Evolutionary conservation across 257 asterid species (phyloP).

Genomic region (Jacaranda mimosifolia): DNA sequence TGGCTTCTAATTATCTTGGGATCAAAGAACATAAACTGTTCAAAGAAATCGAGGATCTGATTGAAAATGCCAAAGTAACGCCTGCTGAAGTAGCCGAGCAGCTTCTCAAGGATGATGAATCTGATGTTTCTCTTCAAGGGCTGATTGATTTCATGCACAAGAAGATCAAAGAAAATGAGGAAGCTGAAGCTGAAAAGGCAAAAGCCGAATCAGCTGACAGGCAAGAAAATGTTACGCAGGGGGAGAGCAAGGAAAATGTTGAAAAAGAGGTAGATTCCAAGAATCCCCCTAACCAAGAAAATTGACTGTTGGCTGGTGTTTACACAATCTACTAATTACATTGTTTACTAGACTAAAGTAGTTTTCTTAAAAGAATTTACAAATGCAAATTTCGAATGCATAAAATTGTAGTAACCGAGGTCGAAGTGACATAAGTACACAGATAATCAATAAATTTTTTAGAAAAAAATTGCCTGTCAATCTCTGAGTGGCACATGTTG

Average conservation of each 20-base stretch:
- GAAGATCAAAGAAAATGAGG: conserved; percentile 44
- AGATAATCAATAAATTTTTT: too few relatives aligned
- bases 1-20: conserved; percentile 65
- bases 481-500: too few relatives aligned
- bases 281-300: conserved; percentile 35
- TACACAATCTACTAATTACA: not conserved
- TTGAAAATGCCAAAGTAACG: conserved; percentile 48
- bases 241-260: conserved; percentile 17
- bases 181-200: conserved; percentile 29
- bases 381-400: not conserved
- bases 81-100: conserved; percentile 88
- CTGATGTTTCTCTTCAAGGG: conserved; percentile 53
- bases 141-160: conserved; percentile 51
- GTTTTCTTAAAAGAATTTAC: not conserved
- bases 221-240: conserved; percentile 5
- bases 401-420: too few relatives aligned
- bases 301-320: conserved; percentile 34
- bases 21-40: conserved; percentile 51
- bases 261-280: not conserved
- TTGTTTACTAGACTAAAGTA: not conserved
- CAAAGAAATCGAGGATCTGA: conserved; percentile 54
- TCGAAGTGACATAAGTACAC: too few relatives aligned
- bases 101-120: conserved; percentile 60
- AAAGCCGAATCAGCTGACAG: conserved; percentile 1
- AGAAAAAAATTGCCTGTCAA: too few relatives aligned